These are phyloP conservation scores for Cladosporium cucumerinum DNA, from an alignment of 2,329 filamentous ascomycete genomes.

Conservation along the genomic window DNA sequence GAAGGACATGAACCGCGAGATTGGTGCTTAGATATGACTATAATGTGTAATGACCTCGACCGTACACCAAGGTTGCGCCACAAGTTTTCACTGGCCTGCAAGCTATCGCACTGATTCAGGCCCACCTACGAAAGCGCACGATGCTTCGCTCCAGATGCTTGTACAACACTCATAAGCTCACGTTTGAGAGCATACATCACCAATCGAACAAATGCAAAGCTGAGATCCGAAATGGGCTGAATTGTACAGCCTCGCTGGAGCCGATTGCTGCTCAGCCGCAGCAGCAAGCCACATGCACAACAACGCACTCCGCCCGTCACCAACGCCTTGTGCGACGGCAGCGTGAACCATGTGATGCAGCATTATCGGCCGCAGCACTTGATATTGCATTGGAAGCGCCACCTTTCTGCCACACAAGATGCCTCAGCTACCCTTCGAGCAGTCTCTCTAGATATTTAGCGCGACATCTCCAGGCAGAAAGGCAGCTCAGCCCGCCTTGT, in stretches of 20 bases:
- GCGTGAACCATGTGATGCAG: neutral
- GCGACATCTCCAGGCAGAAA: slow-evolving; percentile 7
- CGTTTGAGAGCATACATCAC: neutral
- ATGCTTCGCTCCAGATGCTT: neutral
- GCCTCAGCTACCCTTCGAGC: slow-evolving; percentile 11
- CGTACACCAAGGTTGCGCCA: neutral
- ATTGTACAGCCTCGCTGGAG: neutral
- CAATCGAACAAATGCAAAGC: neutral
- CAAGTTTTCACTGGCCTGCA: neutral
- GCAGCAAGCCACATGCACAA: slow-evolving; percentile 3
- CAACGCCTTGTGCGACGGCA: neutral
- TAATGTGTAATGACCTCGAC: slow-evolving; percentile 26
- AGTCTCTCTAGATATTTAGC: slow-evolving; percentile 4
- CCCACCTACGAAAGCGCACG: neutral
- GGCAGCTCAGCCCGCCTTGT: neutral
- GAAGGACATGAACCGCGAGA: slow-evolving; percentile 42
- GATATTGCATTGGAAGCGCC: neutral
- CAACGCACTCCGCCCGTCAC: neutral
- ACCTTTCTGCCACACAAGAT: slow-evolving; percentile 1
- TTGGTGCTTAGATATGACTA: slow-evolving; percentile 44
- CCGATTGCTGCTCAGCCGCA: slow-evolving; percentile 5
- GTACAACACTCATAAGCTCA: too few species aligned
- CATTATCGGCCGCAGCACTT: neutral
- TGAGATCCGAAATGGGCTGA: neutral
- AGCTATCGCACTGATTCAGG: neutral